These are phyloP conservation scores for Cyanidioschyzon merolae DNA, from an alignment of 23 red algal genomes.

Conservation along the genomic window DNA sequence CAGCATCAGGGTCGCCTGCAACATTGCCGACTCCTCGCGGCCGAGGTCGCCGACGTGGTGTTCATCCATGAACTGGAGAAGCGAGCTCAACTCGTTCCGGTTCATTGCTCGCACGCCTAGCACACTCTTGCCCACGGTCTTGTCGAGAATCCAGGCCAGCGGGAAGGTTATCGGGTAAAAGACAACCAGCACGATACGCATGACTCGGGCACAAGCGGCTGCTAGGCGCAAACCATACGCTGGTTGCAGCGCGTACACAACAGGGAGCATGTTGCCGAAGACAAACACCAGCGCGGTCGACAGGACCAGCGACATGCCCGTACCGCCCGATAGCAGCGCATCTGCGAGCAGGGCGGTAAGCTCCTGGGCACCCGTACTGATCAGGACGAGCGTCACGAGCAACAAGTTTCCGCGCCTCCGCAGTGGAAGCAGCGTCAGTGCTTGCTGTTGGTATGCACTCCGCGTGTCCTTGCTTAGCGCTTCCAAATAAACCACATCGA, in stretches of 20 bases:
- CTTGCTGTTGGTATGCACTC: neutral
- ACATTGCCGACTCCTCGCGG: neutral
- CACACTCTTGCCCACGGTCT: neutral
- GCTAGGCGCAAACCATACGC: neutral
- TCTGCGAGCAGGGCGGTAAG: constrained; percentile 6
- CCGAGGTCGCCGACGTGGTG: neutral
- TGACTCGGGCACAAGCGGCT: neutral
- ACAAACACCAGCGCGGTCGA: constrained; percentile 15
- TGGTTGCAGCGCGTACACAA: constrained; percentile 1
- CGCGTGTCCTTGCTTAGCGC: neutral
- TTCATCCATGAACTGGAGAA: constrained; percentile 13
- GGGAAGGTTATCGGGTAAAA: neutral
- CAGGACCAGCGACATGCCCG: neutral
- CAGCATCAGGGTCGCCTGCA: constrained; percentile 22
- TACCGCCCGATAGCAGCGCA: neutral
- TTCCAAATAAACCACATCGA: constrained; percentile 7
- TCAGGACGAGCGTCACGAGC: neutral
- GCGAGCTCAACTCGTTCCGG: constrained; percentile 3
- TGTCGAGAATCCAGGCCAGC: neutral
- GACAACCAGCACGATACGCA: neutral
- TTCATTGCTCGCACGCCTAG: constrained; percentile 7
- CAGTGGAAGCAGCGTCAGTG: neutral
- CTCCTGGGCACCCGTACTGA: neutral
- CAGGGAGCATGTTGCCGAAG: constrained; percentile 1
- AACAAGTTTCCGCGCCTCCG: neutral